A percentile compares a stretch with the other conserved stretches of the same genome.
These are phyloP conservation scores for Alternaria sp. DNA, from an alignment of 2,329 filamentous ascomycete genomes.

Conservation along the genomic window DNA sequence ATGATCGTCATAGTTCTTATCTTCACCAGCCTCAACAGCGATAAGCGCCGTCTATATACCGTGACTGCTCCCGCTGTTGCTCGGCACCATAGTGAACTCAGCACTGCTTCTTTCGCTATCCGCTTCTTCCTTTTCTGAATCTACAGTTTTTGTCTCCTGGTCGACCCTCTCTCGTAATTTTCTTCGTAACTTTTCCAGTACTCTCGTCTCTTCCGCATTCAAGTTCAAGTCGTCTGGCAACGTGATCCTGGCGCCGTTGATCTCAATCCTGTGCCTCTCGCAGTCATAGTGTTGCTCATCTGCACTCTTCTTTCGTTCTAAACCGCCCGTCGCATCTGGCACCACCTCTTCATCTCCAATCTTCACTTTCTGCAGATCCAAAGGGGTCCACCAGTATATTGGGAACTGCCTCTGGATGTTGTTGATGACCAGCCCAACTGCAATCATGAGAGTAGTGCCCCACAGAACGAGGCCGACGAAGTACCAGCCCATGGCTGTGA, in stretches of 20 bases:
- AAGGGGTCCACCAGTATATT: conserved; percentile 57
- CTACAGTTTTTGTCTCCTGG: not conserved
- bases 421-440: conserved; percentile 53
- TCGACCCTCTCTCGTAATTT: conserved; percentile 33
- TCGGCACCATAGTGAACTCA: conserved; percentile 30
- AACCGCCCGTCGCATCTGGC: conserved; percentile 24
- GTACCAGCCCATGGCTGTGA: conserved; percentile 55
- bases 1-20: conserved; percentile 13
- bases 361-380: conserved; percentile 39
- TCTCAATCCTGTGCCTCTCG: conserved; percentile 33
- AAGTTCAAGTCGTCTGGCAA: conserved; percentile 47
- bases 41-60: conserved; percentile 14
- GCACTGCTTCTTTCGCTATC: conserved; percentile 29
- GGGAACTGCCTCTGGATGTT: conserved; percentile 57
- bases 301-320: conserved; percentile 25
- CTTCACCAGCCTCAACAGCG: conserved; percentile 5
- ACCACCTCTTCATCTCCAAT: conserved; percentile 32
- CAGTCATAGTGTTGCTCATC: conserved; percentile 23
- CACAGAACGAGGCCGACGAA: conserved; percentile 53
- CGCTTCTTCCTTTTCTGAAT: conserved; percentile 7
- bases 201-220: conserved; percentile 42
- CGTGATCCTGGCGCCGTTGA: conserved; percentile 38
- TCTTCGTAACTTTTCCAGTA: conserved; percentile 45
- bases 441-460: conserved; percentile 51
- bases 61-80: conserved; percentile 14